A percentile compares a stretch with the other conserved stretches of the same genome.
Evolutionary conservation across 2,329 filamentous ascomycete genomes (phyloP).

Genomic region (Colletotrichum agaves): DNA sequence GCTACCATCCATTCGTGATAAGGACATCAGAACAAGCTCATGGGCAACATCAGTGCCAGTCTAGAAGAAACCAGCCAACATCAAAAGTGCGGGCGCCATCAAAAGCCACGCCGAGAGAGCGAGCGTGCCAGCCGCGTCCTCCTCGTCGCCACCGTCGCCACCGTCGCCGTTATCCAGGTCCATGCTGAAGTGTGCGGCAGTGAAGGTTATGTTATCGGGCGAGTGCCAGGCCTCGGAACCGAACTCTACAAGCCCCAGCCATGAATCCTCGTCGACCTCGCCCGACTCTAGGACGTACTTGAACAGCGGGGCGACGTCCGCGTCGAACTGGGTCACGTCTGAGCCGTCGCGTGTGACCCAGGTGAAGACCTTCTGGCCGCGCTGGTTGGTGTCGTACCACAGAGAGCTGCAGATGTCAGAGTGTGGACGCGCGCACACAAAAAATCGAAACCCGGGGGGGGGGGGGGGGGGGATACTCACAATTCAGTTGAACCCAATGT

Average conservation of each 20-base stretch:
- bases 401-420: constrained; percentile 40
- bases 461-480: constrained; percentile 37
- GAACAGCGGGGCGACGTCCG: constrained; percentile 45
- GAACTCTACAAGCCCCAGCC: constrained; percentile 46
- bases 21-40: constrained; percentile 1
- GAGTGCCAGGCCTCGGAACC: constrained; percentile 46
- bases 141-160: constrained; percentile 1
- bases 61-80: constrained; percentile 16
- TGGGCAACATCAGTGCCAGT: background rate
- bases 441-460: background rate
- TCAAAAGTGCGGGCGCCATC: background rate
- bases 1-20: background rate
- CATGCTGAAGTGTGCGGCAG: constrained; percentile 42
- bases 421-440: background rate
- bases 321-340: constrained; percentile 43
- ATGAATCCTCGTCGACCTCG: constrained; percentile 42
- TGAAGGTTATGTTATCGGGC: constrained; percentile 45
- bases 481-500: constrained; percentile 43
- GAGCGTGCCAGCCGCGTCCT: constrained; percentile 4
- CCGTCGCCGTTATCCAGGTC: constrained; percentile 36
- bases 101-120: constrained; percentile 6
- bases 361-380: constrained; percentile 45
- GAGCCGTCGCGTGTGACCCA: constrained; percentile 42
- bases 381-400: constrained; percentile 44
- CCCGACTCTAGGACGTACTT: constrained; percentile 45